A percentile compares a stretch with the other conserved stretches of the same genome.
phyloP scores from a whole-genome alignment of 2,329 filamentous ascomycete species.

The Penicillium concentricum region DNA sequence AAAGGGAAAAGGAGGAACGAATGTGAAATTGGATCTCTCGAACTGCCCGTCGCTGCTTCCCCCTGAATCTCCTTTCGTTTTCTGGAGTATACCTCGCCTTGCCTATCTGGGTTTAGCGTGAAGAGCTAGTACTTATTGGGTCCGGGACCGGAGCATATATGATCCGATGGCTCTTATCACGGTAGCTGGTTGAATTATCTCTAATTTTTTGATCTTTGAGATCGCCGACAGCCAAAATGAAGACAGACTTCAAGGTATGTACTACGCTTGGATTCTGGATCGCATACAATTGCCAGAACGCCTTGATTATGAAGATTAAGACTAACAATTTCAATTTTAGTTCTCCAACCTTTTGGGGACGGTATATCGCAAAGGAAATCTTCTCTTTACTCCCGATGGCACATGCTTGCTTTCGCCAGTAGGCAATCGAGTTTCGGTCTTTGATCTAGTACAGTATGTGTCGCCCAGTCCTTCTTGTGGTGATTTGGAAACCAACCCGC shows the following conservation, averaged over 20 bases:
- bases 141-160: constrained; percentile 16
- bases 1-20: constrained; percentile 20
- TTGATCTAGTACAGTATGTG: constrained; percentile 86
- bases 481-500: constrained; percentile 1
- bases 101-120: constrained; percentile 23
- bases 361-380: constrained; percentile 96
- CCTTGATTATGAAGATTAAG: neutral
- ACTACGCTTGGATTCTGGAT: neutral
- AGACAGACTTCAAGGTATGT: constrained; percentile 94
- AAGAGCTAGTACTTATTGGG: constrained; percentile 11
- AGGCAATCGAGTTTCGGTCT: constrained; percentile 91
- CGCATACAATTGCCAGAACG: neutral
- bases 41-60: constrained; percentile 25
- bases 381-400: constrained; percentile 94
- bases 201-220: constrained; percentile 25
- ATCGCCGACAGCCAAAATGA: constrained; percentile 61
- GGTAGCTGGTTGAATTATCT: constrained; percentile 13
- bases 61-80: constrained; percentile 32
- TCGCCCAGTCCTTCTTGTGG: neutral
- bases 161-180: constrained; percentile 27
- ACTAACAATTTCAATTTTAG: constrained; percentile 49
- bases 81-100: constrained; percentile 31
- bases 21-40: constrained; percentile 9
- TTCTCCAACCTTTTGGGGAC: constrained; percentile 98
- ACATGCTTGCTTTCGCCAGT: constrained; percentile 94